These are phyloP conservation scores for Cadophora gregata DNA, from an alignment of 2,329 filamentous ascomycete genomes.

Conservation along the genomic window DNA sequence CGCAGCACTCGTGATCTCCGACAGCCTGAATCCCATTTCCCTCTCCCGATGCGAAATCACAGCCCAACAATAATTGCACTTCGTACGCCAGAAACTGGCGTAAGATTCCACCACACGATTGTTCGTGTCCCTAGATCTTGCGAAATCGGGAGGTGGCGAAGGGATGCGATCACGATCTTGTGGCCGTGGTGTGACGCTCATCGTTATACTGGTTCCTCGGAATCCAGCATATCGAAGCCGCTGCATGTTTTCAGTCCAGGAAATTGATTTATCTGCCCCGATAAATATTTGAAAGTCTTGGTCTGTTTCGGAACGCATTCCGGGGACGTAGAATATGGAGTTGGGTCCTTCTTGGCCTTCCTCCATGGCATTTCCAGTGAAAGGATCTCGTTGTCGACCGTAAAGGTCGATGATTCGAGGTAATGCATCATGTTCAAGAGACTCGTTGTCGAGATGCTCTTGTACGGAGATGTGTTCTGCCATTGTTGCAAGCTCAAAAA, in stretches of 20 bases:
- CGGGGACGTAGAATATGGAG: conserved; percentile 1
- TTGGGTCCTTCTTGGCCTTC: background rate
- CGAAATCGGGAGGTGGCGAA: background rate
- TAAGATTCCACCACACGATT: background rate
- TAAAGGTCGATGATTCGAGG: conserved; percentile 1
- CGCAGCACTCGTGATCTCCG: background rate
- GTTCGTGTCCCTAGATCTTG: background rate
- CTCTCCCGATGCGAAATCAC: background rate
- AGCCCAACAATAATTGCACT: background rate
- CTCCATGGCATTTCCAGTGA: conserved; percentile 3
- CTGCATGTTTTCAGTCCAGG: background rate
- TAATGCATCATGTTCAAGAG: background rate
- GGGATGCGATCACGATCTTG: background rate
- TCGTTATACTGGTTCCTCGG: conserved; percentile 1
- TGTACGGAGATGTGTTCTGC: background rate
- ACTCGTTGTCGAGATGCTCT: background rate
- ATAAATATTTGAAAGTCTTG: background rate
- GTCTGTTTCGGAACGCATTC: background rate
- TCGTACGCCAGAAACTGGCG: conserved; percentile 1
- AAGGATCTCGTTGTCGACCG: background rate
- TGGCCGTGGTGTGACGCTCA: background rate
- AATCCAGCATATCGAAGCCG: background rate
- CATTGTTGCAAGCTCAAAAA: background rate
- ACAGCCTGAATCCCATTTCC: background rate
- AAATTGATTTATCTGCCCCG: background rate